Evolutionary conservation across 192 early-diverging fungal genomes (phyloP).

Genomic region (Entomortierella beljakovae): DNA sequence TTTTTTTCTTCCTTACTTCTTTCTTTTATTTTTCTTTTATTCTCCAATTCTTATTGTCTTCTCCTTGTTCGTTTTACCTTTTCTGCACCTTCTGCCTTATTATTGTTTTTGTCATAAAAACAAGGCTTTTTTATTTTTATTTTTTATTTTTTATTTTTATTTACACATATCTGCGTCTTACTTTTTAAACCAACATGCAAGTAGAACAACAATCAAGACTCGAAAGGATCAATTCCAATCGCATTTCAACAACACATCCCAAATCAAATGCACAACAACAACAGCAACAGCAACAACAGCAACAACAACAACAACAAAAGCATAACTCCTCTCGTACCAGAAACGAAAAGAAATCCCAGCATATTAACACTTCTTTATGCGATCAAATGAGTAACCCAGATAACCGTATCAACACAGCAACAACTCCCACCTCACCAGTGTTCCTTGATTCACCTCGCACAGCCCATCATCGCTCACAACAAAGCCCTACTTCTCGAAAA

Average conservation of each 20-base stretch:
- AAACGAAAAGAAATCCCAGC: background rate
- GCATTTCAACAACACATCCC: conserved; percentile 3
- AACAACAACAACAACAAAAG: conserved; percentile 18
- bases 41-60: background rate
- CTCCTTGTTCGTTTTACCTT: conserved; percentile 1
- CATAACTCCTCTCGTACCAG: background rate
- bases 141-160: background rate
- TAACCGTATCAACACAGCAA: background rate
- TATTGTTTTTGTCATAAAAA: background rate
- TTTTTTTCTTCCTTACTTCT: background rate
- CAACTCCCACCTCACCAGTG: background rate
- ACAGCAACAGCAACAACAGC: conserved; percentile 12
- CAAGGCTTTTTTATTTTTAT: background rate
- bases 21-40: background rate
- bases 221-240: conserved; percentile 15
- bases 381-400: background rate
- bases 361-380: background rate
- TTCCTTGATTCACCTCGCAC: background rate
- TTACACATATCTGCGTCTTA: background rate
- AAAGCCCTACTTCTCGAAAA: background rate
- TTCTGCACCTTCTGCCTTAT: too few species aligned
- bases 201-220: conserved; percentile 15
- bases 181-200: conserved; percentile 15
- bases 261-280: conserved; percentile 9
- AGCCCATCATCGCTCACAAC: background rate